phyloP scores from a whole-genome alignment of 2,329 filamentous ascomycete species.

The Phialophora macrospora region DNA sequence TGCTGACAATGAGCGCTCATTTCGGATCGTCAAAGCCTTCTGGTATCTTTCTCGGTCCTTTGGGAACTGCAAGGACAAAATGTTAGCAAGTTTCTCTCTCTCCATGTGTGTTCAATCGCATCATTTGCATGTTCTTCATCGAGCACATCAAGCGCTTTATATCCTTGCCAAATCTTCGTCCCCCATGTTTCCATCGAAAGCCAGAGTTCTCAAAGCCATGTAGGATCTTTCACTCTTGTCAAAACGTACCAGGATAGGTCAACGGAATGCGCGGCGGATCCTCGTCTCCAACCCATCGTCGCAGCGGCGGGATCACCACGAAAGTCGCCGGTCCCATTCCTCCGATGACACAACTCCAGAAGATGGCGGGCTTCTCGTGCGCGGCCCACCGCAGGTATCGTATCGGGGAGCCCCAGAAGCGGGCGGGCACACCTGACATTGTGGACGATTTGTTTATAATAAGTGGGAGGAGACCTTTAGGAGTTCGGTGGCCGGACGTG shows the following conservation, averaged over 20 bases:
- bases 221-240: not conserved
- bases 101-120: no score
- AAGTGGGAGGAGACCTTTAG: not conserved
- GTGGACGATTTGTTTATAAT: constrained; percentile 27
- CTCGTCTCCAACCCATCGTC: constrained; percentile 73
- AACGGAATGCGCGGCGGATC: constrained; percentile 74
- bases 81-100: constrained; percentile 24
- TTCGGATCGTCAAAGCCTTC: constrained; percentile 53
- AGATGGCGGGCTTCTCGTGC: constrained; percentile 86
- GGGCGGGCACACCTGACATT: constrained; percentile 62
- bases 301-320: constrained; percentile 73
- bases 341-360: constrained; percentile 82
- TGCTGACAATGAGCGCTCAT: not conserved
- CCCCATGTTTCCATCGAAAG: not conserved
- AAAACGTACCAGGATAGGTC: constrained; percentile 90
- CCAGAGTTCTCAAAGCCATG: not conserved
- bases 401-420: constrained; percentile 81
- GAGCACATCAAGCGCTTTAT: not conserved
- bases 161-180: not conserved
- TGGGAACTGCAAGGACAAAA: constrained; percentile 47
- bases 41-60: constrained; percentile 52
- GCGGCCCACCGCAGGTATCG: constrained; percentile 87
- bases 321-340: constrained; percentile 72
- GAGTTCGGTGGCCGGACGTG: not conserved
- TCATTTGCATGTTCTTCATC: not conserved